Percentiles rank a stretch among this genome's conserved stretches.
These are phyloP conservation scores for Pseudocercospora eumusae DNA, from an alignment of 2,329 filamentous ascomycete genomes.

Conservation along the genomic window DNA sequence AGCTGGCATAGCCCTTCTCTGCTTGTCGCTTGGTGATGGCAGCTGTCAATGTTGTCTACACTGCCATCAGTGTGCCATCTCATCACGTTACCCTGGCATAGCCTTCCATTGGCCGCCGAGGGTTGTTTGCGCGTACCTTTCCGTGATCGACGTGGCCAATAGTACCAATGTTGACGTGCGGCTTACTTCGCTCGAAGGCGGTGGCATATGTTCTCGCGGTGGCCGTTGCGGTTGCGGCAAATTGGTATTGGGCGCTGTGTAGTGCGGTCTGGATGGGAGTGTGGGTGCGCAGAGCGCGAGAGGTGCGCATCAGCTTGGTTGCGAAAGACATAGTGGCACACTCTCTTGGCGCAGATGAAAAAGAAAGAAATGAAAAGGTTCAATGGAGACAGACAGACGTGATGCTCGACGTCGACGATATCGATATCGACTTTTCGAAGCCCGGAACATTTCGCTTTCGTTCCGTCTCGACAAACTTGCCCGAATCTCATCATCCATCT, in stretches of 20 bases:
- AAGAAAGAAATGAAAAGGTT: conserved; percentile 11
- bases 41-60: conserved; percentile 91
- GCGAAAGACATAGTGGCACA: conserved; percentile 69
- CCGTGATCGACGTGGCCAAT: conserved; percentile 99
- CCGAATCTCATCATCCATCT: too few species aligned
- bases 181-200: conserved; percentile 84
- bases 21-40: conserved; percentile 98
- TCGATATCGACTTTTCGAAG: background rate
- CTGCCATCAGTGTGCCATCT: conserved; percentile 15
- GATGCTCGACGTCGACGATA: background rate
- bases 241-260: conserved; percentile 62
- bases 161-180: conserved; percentile 98
- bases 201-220: conserved; percentile 58
- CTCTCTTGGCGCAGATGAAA: conserved; percentile 16
- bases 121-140: conserved; percentile 65
- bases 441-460: background rate
- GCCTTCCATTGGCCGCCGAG: background rate
- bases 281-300: conserved; percentile 70
- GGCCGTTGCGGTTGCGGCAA: conserved; percentile 60
- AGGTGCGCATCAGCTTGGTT: conserved; percentile 80
- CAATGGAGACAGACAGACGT: conserved; percentile 10
- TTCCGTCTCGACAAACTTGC: background rate
- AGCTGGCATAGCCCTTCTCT: conserved; percentile 89
- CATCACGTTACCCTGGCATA: background rate
- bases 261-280: conserved; percentile 76